These are phyloP conservation scores for Aspergillus chevalieri DNA, from an alignment of 2,329 filamentous ascomycete genomes.

Conservation along the genomic window DNA sequence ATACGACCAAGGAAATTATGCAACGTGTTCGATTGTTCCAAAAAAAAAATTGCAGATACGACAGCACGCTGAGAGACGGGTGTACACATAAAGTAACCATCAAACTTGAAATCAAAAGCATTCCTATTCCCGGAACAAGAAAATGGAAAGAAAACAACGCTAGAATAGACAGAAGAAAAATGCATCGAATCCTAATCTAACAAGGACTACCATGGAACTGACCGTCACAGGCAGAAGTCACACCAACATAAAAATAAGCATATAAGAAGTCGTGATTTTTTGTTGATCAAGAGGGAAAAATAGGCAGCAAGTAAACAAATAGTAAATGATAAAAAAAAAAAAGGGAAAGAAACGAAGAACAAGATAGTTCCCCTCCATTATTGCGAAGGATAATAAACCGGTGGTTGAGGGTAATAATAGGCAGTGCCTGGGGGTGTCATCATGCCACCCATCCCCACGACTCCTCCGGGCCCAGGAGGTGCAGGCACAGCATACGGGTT, in stretches of 20 bases:
- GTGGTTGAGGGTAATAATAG: constrained; percentile 52
- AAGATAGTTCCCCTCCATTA: constrained; percentile 6
- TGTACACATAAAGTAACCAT: no score
- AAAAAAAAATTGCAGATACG: not conserved
- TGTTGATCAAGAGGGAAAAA: constrained; percentile 1
- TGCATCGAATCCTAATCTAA: constrained; percentile 22
- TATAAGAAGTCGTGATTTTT: not conserved
- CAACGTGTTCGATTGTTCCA: not conserved
- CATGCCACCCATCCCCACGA: constrained; percentile 71
- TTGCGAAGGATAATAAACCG: constrained; percentile 57
- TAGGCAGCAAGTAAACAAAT: constrained; percentile 14
- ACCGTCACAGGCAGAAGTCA: not conserved
- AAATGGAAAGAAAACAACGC: constrained; percentile 3
- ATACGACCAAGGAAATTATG: not conserved
- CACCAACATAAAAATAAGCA: not conserved
- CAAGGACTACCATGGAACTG: constrained; percentile 9
- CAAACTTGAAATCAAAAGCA: not conserved
- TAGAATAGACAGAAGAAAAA: constrained; percentile 16
- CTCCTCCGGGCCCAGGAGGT: constrained; percentile 46
- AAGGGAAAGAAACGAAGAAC: constrained; percentile 7
- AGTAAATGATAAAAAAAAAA: constrained; percentile 11
- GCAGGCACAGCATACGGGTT: constrained; percentile 24
- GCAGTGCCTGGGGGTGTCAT: constrained; percentile 57
- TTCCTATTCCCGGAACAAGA: not conserved
- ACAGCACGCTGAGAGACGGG: not conserved